Percentiles rank a stretch among this genome's conserved stretches.
Conservation (phyloP, 2,329 filamentous ascomycete species). For the Colletotrichum costaricense region DNA sequence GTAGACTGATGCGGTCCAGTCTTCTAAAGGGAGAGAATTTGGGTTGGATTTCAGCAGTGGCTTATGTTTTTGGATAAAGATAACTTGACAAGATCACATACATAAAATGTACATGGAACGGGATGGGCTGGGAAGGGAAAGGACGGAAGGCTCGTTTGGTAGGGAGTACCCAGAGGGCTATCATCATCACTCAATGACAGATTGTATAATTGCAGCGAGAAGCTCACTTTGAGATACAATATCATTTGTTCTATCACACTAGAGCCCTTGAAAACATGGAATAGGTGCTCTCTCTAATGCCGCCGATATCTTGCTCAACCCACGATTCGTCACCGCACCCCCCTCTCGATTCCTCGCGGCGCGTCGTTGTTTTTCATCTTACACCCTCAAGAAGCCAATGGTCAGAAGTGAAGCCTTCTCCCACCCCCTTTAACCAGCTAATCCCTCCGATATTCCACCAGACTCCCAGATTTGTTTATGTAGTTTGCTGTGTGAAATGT, state of each 20-base stretch:
- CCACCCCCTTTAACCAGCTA: background rate
- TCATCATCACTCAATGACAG: background rate
- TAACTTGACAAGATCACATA: background rate
- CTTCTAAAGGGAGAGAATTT: background rate
- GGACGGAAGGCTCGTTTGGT: background rate
- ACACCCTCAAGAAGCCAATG: constrained; percentile 4
- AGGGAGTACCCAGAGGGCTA: background rate
- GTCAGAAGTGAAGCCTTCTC: background rate
- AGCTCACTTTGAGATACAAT: background rate
- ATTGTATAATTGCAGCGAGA: background rate
- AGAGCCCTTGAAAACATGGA: background rate
- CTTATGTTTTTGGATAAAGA: background rate
- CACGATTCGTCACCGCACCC: background rate
- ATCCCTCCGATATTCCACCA: background rate
- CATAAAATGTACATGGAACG: background rate
- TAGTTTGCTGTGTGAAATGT: constrained; percentile 22
- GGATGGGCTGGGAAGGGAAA: background rate
- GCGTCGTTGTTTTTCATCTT: constrained; percentile 5
- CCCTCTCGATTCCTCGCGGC: background rate
- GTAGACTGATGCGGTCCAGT: background rate
- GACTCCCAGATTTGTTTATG: constrained; percentile 1
- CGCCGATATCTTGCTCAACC: background rate
- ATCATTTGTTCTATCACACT: background rate
- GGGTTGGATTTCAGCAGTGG: background rate
- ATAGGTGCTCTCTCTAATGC: background rate